These are phyloP conservation scores for Leucocoprinus sp. DNA, from an alignment of 768 basidiomycete genomes.

Conservation along the genomic window DNA sequence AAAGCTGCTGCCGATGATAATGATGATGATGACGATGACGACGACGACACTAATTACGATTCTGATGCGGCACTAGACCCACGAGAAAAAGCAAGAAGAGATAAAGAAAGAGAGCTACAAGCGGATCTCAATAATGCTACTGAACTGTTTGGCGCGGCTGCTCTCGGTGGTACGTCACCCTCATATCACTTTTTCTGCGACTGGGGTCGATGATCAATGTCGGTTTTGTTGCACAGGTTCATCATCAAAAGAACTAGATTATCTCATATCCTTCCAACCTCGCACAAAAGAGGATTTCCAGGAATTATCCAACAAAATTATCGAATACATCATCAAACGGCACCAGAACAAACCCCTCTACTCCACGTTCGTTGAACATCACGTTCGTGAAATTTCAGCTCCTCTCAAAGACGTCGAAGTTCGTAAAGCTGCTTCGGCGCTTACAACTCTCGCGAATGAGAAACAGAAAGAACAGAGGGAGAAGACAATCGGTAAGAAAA, in stretches of 20 bases:
- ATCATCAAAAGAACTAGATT: slow-evolving; percentile 60
- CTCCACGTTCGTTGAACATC: slow-evolving; percentile 74
- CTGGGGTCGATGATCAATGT: not conserved
- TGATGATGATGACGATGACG: too few species aligned
- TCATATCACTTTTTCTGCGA: not conserved
- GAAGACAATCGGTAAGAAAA: slow-evolving; percentile 85
- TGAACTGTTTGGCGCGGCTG: slow-evolving; percentile 67
- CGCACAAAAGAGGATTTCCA: slow-evolving; percentile 87
- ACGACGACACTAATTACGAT: slow-evolving; percentile 46
- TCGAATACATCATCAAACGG: slow-evolving; percentile 66
- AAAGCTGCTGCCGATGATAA: too few species aligned
- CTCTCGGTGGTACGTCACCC: slow-evolving; percentile 46
- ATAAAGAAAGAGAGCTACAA: slow-evolving; percentile 76
- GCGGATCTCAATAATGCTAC: slow-evolving; percentile 83
- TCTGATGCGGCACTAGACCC: slow-evolving; percentile 77
- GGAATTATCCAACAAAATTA: slow-evolving; percentile 62
- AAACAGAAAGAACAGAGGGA: slow-evolving; percentile 90
- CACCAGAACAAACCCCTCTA: slow-evolving; percentile 83
- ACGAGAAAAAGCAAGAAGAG: slow-evolving; percentile 63
- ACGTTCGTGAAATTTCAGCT: slow-evolving; percentile 64
- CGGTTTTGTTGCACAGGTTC: slow-evolving; percentile 41
- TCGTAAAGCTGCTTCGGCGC: slow-evolving; percentile 74
- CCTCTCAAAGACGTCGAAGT: slow-evolving; percentile 88
- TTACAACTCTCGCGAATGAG: slow-evolving; percentile 88
- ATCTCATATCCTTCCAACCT: slow-evolving; percentile 69